Base-by-base conservation (phyloP, 768 basidiomycete species). In the Galerina sulciceps region DNA sequence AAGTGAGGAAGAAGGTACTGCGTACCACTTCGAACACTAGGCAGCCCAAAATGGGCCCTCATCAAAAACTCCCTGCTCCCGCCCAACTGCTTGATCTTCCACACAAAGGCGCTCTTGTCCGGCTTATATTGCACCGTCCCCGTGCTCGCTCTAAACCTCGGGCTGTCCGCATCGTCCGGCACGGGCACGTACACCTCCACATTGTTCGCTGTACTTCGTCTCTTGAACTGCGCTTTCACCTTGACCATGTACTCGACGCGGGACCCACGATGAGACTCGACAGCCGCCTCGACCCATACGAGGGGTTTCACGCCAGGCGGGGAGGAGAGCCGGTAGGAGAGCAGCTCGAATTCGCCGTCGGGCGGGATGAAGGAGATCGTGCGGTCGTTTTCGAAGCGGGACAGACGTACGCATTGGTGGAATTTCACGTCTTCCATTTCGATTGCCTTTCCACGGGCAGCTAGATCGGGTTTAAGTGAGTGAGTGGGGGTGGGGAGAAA, bases 351-450 rank as follows among this genome's bases (percentile, higher is more conserved):
- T 72, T 98, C 96, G 68, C 97, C 97, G 71, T 99, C 96, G 3
- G 97, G 96, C 0, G 97, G 97, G 67, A 99, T 99, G 78, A 99
- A 99, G 36, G 93, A 95, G 69, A 99, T 99, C 0, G 96, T 99
- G 59, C 97, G 90, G 76, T 99, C 96, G 73, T 97, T 98, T 70
- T 99, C 97, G 70, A 99, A 99, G 6, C 96, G 87, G 10, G 95
- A 91, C 20, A 99, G 83, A 10, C 97, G 93, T 10, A 99, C 97
- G 68, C 97, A 99, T 81, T 99, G 97, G 70, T 99, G 97, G 79
- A 99, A 99, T 73, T 98, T 98, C 78, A 98, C 94, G 68, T 99
- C 97, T 73, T 99, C 97, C 92, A 99, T 97, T 76, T 99, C 97
- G 65, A 99, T 97, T 2, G 97, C 90, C 75, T 99, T 99, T 11